Evolutionary conservation across 1,284 basidiomycete species (phyloP).

Genomic region (Taiwanofungus camphoratus): DNA sequence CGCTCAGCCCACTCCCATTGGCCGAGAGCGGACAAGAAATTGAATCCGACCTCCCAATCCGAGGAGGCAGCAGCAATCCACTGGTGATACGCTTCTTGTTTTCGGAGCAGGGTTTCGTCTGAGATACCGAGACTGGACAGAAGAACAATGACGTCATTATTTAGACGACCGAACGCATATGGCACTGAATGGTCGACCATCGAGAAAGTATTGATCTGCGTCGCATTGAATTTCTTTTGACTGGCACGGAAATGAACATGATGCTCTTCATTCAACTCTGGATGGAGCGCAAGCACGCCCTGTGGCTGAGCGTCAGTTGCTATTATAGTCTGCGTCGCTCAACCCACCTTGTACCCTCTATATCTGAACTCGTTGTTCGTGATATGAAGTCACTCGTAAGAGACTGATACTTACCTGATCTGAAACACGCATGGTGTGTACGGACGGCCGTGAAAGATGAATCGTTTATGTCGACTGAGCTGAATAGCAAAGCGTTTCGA

Average conservation of each 20-base stretch:
- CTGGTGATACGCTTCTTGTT: constrained; percentile 51
- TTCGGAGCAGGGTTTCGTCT: constrained; percentile 44
- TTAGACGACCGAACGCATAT: constrained; percentile 56
- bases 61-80: constrained; percentile 47
- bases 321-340: neutral
- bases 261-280: constrained; percentile 41
- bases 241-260: constrained; percentile 55
- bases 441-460: constrained; percentile 45
- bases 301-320: constrained; percentile 3
- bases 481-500: constrained; percentile 43
- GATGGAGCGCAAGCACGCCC: constrained; percentile 62
- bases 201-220: constrained; percentile 51
- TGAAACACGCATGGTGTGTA: constrained; percentile 60
- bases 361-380: constrained; percentile 34
- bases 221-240: constrained; percentile 61
- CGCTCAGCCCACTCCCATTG: constrained; percentile 44
- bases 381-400: neutral
- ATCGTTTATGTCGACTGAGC: constrained; percentile 45
- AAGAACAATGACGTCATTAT: constrained; percentile 63
- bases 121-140: constrained; percentile 56
- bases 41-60: constrained; percentile 43
- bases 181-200: constrained; percentile 58
- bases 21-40: constrained; percentile 47
- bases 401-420: constrained; percentile 39
- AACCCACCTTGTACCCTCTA: constrained; percentile 44